phyloP scores from a whole-genome alignment of 140 eudicot species.

The Flaveria floridana region DNA sequence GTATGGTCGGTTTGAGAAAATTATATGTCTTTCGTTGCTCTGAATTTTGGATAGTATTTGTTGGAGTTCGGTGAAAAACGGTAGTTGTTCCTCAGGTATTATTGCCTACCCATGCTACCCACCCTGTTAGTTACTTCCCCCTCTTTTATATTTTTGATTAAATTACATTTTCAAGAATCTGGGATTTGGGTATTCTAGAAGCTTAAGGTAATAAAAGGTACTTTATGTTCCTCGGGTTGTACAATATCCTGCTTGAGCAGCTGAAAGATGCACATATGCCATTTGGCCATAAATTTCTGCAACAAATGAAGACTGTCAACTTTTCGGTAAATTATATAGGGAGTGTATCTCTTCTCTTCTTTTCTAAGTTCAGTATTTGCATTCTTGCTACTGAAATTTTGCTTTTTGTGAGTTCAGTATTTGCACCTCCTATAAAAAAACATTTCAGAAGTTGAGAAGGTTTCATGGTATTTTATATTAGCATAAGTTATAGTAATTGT shows the following conservation, averaged over 20 bases:
- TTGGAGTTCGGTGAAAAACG: slow-evolving; percentile 31
- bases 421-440: slow-evolving; percentile 43
- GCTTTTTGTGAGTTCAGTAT: slow-evolving; percentile 54
- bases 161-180: slow-evolving; percentile 27
- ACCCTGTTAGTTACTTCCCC: slow-evolving; percentile 32
- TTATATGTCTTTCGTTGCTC: slow-evolving; percentile 23
- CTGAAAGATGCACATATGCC: slow-evolving; percentile 44
- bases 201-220: slow-evolving; percentile 44
- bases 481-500: slow-evolving; percentile 31
- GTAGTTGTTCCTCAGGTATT: slow-evolving; percentile 52
- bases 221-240: slow-evolving; percentile 33
- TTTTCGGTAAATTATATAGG: slow-evolving; percentile 62
- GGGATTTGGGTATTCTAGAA: slow-evolving; percentile 47
- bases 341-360: slow-evolving; percentile 60
- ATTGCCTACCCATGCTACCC: slow-evolving; percentile 29
- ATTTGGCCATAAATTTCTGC: slow-evolving; percentile 50
- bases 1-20: slow-evolving; percentile 34
- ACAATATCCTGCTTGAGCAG: slow-evolving; percentile 49
- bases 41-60: slow-evolving; percentile 30
- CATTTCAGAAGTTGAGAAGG: slow-evolving; percentile 64
- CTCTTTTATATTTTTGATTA: slow-evolving; percentile 23
- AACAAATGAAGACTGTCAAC: slow-evolving; percentile 55
- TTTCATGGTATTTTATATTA: slow-evolving; percentile 69
- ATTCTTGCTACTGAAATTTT: slow-evolving; percentile 58
- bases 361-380: slow-evolving; percentile 43